These are phyloP conservation scores for Elsinoe ampelina DNA, from an alignment of 2,329 filamentous ascomycete genomes.

Conservation along the genomic window DNA sequence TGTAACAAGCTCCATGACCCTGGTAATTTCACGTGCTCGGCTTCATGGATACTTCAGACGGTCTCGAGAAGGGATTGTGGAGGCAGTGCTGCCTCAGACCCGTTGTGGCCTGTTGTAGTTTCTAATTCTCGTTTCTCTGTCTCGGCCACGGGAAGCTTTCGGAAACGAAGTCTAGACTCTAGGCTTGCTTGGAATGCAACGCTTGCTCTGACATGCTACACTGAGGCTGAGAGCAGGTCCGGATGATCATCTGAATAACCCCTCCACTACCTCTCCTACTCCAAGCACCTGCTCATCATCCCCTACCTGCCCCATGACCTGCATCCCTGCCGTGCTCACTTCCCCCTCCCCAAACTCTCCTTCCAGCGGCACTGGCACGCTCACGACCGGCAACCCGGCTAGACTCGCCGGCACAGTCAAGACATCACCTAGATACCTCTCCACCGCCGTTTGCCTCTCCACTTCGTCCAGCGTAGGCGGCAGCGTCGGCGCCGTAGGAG, in stretches of 20 bases:
- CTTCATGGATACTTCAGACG: background rate
- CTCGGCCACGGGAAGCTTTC: no score
- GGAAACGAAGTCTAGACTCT: no score
- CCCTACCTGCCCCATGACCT: conserved; percentile 74
- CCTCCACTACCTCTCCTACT: conserved; percentile 43
- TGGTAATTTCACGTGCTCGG: background rate
- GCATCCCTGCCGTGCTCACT: conserved; percentile 50
- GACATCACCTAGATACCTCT: conserved; percentile 85
- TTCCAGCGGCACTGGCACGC: conserved; percentile 54
- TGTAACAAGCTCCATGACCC: background rate
- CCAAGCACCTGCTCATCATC: conserved; percentile 57
- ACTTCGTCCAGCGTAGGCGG: conserved; percentile 58
- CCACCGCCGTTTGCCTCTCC: conserved; percentile 46
- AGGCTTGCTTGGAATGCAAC: no score
- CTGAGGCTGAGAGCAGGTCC: no score
- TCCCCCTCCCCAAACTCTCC: conserved; percentile 13
- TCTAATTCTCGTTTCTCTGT: no score
- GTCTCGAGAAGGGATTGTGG: no score
- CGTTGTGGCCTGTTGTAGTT: no score
- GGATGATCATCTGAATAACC: conserved; percentile 16
- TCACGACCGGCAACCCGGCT: conserved; percentile 81
- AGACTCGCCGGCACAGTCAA: conserved; percentile 93
- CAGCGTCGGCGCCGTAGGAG: conserved; percentile 72
- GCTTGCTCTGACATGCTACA: no score
- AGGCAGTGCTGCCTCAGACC: background rate